Evolutionary conservation across 2,329 filamentous ascomycete species (phyloP).

Genomic region (Hymenoscyphus fraxineus): DNA sequence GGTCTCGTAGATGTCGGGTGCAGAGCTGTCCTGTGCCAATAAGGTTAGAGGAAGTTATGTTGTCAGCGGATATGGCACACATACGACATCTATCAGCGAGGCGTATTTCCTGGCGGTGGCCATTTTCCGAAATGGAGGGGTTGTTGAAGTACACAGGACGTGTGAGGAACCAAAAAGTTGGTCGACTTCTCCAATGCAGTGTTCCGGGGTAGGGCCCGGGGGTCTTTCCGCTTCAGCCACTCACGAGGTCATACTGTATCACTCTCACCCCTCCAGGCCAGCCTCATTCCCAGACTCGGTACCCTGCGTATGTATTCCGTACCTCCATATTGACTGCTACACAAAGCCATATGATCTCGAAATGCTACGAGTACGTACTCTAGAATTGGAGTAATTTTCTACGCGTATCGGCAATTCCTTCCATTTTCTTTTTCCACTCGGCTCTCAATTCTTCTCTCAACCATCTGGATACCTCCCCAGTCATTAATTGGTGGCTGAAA

Average conservation of each 20-base stretch:
- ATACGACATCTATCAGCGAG: constrained; percentile 72
- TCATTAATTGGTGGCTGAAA: background rate
- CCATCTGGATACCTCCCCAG: too few relatives aligned
- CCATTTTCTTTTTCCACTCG: background rate
- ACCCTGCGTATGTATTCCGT: too few relatives aligned
- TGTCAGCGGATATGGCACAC: constrained; percentile 11
- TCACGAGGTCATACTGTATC: too few relatives aligned
- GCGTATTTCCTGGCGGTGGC: constrained; percentile 78
- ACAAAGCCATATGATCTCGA: too few relatives aligned
- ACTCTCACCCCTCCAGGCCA: too few relatives aligned
- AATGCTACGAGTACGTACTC: too few relatives aligned
- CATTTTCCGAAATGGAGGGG: constrained; percentile 45
- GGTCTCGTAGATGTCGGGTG: constrained; percentile 95
- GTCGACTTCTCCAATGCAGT: background rate
- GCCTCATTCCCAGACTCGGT: too few relatives aligned
- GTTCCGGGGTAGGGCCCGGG: background rate
- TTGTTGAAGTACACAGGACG: background rate
- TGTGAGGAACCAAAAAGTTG: background rate
- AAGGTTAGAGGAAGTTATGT: constrained; percentile 4
- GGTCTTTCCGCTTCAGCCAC: too few relatives aligned
- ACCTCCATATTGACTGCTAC: too few relatives aligned
- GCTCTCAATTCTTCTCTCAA: too few relatives aligned
- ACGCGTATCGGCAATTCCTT: background rate
- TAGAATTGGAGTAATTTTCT: too few relatives aligned
- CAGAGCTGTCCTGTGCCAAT: constrained; percentile 63